These are phyloP conservation scores for Pythium dissotocum DNA, from an alignment of 352 stramenopile genomes.

Conservation along the genomic window DNA sequence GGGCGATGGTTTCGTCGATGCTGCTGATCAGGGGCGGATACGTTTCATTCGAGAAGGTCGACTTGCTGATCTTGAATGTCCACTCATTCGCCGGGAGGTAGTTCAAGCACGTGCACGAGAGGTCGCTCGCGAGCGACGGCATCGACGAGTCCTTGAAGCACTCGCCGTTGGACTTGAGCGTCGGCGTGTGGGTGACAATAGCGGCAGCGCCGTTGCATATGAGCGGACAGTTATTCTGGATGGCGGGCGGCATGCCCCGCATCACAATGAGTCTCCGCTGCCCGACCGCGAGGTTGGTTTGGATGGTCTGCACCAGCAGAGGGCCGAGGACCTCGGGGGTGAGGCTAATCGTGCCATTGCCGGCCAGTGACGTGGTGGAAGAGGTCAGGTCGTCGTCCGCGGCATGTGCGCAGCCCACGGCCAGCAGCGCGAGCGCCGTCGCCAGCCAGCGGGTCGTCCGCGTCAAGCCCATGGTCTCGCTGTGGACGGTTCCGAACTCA, in stretches of 20 bases:
- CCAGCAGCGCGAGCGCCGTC: not conserved
- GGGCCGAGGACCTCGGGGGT: not conserved
- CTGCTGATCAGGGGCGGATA: conserved; percentile 21
- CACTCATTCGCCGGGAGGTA: conserved; percentile 36
- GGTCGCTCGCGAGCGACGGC: conserved; percentile 29
- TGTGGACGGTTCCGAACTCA: too few species aligned
- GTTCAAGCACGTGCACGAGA: conserved; percentile 46
- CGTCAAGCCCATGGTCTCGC: too few species aligned
- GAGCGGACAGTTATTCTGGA: conserved; percentile 30
- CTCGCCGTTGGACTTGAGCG: conserved; percentile 29
- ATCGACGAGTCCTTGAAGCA: conserved; percentile 33
- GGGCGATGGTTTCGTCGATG: conserved; percentile 12
- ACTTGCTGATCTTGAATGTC: conserved; percentile 31
- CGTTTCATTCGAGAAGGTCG: not conserved
- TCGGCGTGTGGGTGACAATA: conserved; percentile 39
- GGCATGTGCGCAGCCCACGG: not conserved
- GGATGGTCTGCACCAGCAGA: conserved; percentile 1
- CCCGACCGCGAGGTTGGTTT: conserved; percentile 7
- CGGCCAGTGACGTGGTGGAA: not conserved
- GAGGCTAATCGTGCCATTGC: not conserved
- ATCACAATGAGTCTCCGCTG: conserved; percentile 15
- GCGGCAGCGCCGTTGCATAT: conserved; percentile 37
- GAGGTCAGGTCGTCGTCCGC: not conserved
- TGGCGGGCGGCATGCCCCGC: conserved; percentile 1
- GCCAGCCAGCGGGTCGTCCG: not conserved